phyloP scores from a whole-genome alignment of 495 filamentous ascomycete species.

The Durotheca rogersii region DNA sequence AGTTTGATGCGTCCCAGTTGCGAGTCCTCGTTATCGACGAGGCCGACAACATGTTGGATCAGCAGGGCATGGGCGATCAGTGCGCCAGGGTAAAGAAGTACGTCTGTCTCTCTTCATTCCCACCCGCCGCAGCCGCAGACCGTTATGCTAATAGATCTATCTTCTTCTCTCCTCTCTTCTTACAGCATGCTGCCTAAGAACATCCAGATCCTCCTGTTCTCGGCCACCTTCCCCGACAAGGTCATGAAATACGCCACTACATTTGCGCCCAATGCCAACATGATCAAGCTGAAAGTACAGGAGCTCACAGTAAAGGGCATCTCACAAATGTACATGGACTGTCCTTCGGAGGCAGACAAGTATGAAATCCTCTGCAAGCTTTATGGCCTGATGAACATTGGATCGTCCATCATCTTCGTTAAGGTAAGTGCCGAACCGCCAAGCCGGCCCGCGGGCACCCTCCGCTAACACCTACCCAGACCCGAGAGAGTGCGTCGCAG shows the following conservation, averaged over 20 bases:
- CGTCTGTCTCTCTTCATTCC: constrained; percentile 34
- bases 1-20: constrained; percentile 63
- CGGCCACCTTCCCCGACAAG: constrained; percentile 87
- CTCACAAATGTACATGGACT: constrained; percentile 95
- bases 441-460: background rate
- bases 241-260: constrained; percentile 75
- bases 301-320: constrained; percentile 97
- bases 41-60: constrained; percentile 93
- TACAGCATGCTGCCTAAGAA: constrained; percentile 64
- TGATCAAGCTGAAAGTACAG: constrained; percentile 82
- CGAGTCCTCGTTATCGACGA: constrained; percentile 87
- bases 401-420: constrained; percentile 97
- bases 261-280: constrained; percentile 82
- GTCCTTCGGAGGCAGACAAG: constrained; percentile 74
- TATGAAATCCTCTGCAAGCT: constrained; percentile 85
- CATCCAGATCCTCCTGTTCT: constrained; percentile 89
- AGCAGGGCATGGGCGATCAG: constrained; percentile 92
- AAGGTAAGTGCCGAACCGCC: constrained; percentile 55
- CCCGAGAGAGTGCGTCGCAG: constrained; percentile 72
- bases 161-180: too few species aligned
- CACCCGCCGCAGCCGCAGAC: too few species aligned
- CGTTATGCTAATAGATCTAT: too few species aligned
- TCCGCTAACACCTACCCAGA: constrained; percentile 51
- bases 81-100: constrained; percentile 84
- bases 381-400: constrained; percentile 92